Evolutionary conservation across 1,284 basidiomycete species (phyloP), one percentile per base, ranked within the genome.

Genomic region (Phenoliferia sp.): DNA sequence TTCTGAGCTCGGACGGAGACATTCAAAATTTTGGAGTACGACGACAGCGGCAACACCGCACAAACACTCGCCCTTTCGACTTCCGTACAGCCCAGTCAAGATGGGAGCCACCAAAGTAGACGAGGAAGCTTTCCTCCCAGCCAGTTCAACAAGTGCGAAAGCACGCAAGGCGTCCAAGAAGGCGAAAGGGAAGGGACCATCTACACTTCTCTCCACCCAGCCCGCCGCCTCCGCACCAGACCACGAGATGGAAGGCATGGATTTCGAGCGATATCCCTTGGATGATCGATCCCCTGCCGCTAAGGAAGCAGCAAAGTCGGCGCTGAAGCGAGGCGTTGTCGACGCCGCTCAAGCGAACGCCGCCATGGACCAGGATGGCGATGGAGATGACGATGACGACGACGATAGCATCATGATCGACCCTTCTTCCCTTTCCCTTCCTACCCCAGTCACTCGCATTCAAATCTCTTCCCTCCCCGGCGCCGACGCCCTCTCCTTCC

Each of bases 381-480:
- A 59, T 16, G 59, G 34, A 6, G 63, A 54, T 17, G 67, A 66
- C 32, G 73, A 75, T 22, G 72, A 75, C 15, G 71, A 74, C 9
- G 74, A 74, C 62, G 70, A 74, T 54, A 65, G 73, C 12, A 66
- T 76, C 55, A 72, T 76, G 74, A 73, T 76, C 57, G 73, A 75
- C 63, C 71, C 73, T 34, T 65, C 69, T 4, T 62, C 65, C 16
- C 61, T 71, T 28, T 33, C 52, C 12, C 61, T 74, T 4, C 73
- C 73, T 12, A 66, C 66, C 1, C 67, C 70, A 28, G 68, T 69
- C 34, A 58, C 66, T 2, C 66, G 71, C 44, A 71, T 60, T 29
- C 64, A 65, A 31, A 63, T 70, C 63, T 55, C 67, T 6, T 44
- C 61, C 39, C 31, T 62, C 15, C n/a, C 63, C 6, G 39, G 67